A percentile compares a stretch with the other conserved stretches of the same genome.
Conservation (phyloP, 2,329 filamentous ascomycete genomes). For the Penicillium sclerotiorum region DNA sequence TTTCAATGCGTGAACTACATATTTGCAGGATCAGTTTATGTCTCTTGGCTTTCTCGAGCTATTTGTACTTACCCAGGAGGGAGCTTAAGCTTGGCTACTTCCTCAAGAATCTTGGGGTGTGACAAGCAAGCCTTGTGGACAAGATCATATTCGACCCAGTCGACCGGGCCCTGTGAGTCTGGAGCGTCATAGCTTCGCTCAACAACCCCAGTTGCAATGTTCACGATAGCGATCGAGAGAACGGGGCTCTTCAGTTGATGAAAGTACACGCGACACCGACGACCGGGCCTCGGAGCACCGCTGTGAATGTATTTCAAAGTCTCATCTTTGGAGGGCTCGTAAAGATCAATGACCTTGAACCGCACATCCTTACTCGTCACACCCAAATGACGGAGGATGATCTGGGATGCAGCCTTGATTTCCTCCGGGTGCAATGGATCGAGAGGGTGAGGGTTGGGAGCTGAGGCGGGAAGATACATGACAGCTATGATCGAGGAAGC, state of each 20-base stretch:
- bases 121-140: background rate
- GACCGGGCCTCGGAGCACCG: background rate
- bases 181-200: slow-evolving; percentile 1
- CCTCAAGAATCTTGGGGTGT: background rate
- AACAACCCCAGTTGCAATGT: background rate
- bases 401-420: background rate
- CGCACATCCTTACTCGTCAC: background rate
- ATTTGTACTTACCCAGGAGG: background rate
- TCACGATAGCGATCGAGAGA: background rate
- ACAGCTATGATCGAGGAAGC: background rate
- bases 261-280: slow-evolving; percentile 1
- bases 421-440: background rate
- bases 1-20: background rate
- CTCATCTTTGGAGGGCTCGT: slow-evolving; percentile 1
- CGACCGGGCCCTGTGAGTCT: background rate
- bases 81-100: background rate
- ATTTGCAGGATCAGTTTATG: background rate
- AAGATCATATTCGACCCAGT: slow-evolving; percentile 1
- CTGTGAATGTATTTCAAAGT: slow-evolving; percentile 2
- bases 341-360: background rate
- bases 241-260: background rate
- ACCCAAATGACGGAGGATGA: background rate
- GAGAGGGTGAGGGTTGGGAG: background rate
- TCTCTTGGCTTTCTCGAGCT: background rate
- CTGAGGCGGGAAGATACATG: background rate